phyloP scores from a whole-genome alignment of 2,329 filamentous ascomycete genomes.

The Claviceps quebecensis region DNA sequence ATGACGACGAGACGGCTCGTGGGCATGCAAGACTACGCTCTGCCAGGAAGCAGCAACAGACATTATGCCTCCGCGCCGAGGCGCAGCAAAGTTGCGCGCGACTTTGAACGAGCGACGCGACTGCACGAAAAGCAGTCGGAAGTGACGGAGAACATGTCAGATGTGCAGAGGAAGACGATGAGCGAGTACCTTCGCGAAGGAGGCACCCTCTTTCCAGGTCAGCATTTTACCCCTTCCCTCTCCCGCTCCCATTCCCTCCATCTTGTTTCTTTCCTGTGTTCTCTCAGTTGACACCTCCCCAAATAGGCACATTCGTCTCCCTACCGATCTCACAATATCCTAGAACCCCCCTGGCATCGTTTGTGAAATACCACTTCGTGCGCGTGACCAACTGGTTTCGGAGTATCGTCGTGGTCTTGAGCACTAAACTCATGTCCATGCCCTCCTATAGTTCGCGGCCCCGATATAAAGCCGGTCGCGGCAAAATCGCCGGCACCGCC shows the following conservation, averaged over 20 bases:
- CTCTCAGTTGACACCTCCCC: too few species aligned
- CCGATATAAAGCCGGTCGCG: conserved; percentile 27
- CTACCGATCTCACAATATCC: conserved; percentile 25
- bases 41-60: conserved; percentile 5
- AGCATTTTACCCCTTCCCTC: neutral
- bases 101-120: conserved; percentile 14
- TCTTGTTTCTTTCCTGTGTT: neutral
- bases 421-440: conserved; percentile 32
- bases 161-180: conserved; percentile 17
- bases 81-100: conserved; percentile 13
- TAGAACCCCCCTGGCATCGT: conserved; percentile 13
- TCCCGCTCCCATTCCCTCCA: neutral
- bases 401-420: conserved; percentile 21
- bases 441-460: conserved; percentile 26
- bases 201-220: conserved; percentile 21
- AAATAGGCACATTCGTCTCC: conserved; percentile 33
- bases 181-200: conserved; percentile 20
- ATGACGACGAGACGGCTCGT: conserved; percentile 6
- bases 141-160: conserved; percentile 17
- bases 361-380: conserved; percentile 24
- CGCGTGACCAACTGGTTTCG: conserved; percentile 21
- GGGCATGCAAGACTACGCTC: conserved; percentile 1
- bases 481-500: conserved; percentile 35
- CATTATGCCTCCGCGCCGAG: conserved; percentile 14
- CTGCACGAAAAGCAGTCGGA: conserved; percentile 13